Conservation (phyloP, 257 asterid species). For the Linderniella brevidens region DNA sequence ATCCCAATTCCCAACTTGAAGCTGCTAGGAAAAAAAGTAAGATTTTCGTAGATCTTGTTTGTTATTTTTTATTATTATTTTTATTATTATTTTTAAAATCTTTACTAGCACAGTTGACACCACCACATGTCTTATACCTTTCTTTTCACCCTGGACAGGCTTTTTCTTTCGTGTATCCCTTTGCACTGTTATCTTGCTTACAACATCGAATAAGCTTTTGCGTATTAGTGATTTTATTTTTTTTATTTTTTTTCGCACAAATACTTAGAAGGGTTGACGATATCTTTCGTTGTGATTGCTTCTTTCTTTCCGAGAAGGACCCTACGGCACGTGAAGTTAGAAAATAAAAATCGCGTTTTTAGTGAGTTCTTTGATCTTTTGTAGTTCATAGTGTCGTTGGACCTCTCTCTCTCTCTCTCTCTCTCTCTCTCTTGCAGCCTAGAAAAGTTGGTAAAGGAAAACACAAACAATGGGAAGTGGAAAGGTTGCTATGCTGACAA, state of each 20-base stretch:
- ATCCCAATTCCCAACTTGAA: constrained; percentile 14
- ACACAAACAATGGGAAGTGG: no score
- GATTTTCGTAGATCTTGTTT: constrained; percentile 45
- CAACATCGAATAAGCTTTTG: constrained; percentile 18
- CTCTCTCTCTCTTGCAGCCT: neutral
- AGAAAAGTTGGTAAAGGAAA: no score
- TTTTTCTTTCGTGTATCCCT: constrained; percentile 11
- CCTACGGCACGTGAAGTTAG: no score
- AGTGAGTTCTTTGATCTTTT: no score
- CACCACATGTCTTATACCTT: constrained; percentile 19
- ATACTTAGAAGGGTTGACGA: neutral
- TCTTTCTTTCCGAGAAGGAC: no score
- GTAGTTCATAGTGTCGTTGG: no score
- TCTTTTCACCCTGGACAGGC: constrained; percentile 15
- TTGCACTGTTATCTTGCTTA: constrained; percentile 21
- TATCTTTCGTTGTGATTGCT: no score
- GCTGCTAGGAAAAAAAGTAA: constrained; percentile 16
- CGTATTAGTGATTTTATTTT: constrained; percentile 20
- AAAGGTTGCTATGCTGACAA: no score
- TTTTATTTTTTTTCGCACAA: constrained; percentile 10
- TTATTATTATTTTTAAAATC: neutral
- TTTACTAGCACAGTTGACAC: constrained; percentile 18
- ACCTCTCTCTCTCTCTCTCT: no score
- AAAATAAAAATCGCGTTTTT: no score
- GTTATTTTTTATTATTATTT: no score